A percentile compares a stretch with the other conserved stretches of the same genome.
Evolutionary conservation across 2,329 filamentous ascomycete species (phyloP).

Genomic region (Arthrobotrys sphaeroides): DNA sequence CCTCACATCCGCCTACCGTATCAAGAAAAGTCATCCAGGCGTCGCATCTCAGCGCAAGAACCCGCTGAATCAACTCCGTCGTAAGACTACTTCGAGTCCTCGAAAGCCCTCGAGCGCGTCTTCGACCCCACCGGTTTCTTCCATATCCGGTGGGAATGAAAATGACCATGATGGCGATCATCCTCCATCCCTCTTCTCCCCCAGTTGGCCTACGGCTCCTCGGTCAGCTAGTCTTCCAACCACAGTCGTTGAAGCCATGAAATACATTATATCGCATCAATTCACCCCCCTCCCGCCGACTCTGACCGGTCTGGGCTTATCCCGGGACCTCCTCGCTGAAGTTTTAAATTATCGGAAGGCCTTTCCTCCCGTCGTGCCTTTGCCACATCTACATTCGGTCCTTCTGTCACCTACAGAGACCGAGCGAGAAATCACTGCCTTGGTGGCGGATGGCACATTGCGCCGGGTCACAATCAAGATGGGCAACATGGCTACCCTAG

Average conservation of each 20-base stretch:
- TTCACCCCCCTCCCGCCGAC: conserved; percentile 52
- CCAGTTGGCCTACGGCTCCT: conserved; percentile 24
- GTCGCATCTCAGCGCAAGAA: conserved; percentile 27
- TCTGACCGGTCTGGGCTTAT: conserved; percentile 52
- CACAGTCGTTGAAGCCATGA: conserved; percentile 33
- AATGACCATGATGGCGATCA: neutral
- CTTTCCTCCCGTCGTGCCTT: conserved; percentile 42
- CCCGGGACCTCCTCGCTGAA: conserved; percentile 43
- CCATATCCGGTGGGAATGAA: neutral
- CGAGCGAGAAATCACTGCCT: conserved; percentile 28
- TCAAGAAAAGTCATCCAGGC: conserved; percentile 30
- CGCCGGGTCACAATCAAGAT: conserved; percentile 29
- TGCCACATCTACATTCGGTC: conserved; percentile 35
- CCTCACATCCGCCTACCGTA: conserved; percentile 21
- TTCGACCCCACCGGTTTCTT: neutral
- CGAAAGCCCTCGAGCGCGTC: conserved; percentile 18
- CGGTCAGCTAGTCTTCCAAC: conserved; percentile 5
- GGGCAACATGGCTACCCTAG: conserved; percentile 19
- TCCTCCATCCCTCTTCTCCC: conserved; percentile 1
- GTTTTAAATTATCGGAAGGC: conserved; percentile 38
- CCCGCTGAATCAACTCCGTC: conserved; percentile 44
- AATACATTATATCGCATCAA: conserved; percentile 18
- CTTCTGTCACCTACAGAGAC: conserved; percentile 44
- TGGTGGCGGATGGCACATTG: conserved; percentile 40
- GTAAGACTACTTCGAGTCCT: conserved; percentile 15